A percentile compares a stretch with the other conserved stretches of the same genome.
These are phyloP conservation scores for Lolium multiflorum DNA, from an alignment of 176 grass and related monocot genomes.

Conservation along the genomic window DNA sequence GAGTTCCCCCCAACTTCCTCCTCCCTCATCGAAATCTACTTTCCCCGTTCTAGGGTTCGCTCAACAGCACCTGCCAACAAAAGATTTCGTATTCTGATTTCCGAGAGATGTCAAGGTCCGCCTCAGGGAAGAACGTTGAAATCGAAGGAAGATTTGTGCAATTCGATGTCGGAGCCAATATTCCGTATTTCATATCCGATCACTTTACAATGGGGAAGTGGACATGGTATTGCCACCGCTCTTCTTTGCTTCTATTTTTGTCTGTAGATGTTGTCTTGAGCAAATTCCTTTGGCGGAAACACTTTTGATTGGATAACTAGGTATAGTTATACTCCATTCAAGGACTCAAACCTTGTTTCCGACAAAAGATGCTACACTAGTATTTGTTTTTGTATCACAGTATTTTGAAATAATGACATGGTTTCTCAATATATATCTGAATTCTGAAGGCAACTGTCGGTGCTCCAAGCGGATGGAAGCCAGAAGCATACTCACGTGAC, in stretches of 20 bases:
- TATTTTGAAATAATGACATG: background rate
- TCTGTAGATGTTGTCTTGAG: no score
- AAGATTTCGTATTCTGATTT: background rate
- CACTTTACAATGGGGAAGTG: background rate
- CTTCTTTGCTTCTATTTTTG: background rate
- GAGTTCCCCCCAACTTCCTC: no score
- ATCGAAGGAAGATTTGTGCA: background rate
- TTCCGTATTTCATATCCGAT: background rate
- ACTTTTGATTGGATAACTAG: no score
- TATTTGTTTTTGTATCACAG: background rate
- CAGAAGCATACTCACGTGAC: background rate
- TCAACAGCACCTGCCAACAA: background rate
- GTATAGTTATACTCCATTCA: background rate
- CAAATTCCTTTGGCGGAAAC: no score
- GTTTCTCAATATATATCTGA: background rate
- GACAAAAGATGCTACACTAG: background rate
- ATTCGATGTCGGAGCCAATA: background rate
- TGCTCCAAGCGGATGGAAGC: background rate
- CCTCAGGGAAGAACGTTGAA: background rate
- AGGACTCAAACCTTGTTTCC: background rate
- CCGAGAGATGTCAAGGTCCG: background rate
- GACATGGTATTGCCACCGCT: background rate
- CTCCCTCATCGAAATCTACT: no score
- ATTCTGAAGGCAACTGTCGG: background rate
- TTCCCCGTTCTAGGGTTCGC: background rate